phyloP scores from a whole-genome alignment of 176 grass and related monocot species.

The Pharus latifolius region DNA sequence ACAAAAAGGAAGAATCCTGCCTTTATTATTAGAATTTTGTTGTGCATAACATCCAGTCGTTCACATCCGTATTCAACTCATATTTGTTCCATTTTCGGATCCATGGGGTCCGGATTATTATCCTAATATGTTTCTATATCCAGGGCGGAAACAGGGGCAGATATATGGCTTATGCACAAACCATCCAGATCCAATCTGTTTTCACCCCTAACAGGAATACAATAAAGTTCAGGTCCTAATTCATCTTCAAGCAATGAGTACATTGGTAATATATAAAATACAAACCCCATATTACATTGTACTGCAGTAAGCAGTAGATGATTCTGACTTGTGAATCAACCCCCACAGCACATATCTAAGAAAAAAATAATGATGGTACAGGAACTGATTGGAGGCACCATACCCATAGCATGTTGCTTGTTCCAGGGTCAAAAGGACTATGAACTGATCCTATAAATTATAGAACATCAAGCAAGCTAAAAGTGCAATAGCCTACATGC shows the following conservation, averaged over 20 bases:
- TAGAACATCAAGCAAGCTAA: not conserved
- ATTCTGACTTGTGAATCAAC: not conserved
- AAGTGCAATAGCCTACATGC: not conserved
- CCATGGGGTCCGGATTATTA: too few relatives aligned
- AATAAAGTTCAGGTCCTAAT: not conserved
- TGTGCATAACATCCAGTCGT: too few relatives aligned
- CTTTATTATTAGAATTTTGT: too few relatives aligned
- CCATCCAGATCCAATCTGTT: too few relatives aligned
- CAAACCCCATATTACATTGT: not conserved
- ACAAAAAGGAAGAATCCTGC: too few relatives aligned
- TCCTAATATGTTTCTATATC: too few relatives aligned
- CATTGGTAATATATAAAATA: not conserved
- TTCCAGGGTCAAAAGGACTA: not conserved
- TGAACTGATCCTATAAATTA: not conserved
- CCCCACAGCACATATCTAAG: not conserved
- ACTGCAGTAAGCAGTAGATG: not conserved
- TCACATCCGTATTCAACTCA: too few relatives aligned
- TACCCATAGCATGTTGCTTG: not conserved
- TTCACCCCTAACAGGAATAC: too few relatives aligned
- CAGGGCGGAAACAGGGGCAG: too few relatives aligned
- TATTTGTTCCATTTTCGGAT: too few relatives aligned
- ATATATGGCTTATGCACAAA: too few relatives aligned
- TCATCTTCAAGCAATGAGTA: not conserved
- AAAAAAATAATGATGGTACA: not conserved
- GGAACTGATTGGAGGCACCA: constrained; percentile 1